Percentiles rank a stretch among this genome's conserved stretches.
phyloP scores from a whole-genome alignment of 345 rosid genomes.

The Rhodamnia rubescens region DNA sequence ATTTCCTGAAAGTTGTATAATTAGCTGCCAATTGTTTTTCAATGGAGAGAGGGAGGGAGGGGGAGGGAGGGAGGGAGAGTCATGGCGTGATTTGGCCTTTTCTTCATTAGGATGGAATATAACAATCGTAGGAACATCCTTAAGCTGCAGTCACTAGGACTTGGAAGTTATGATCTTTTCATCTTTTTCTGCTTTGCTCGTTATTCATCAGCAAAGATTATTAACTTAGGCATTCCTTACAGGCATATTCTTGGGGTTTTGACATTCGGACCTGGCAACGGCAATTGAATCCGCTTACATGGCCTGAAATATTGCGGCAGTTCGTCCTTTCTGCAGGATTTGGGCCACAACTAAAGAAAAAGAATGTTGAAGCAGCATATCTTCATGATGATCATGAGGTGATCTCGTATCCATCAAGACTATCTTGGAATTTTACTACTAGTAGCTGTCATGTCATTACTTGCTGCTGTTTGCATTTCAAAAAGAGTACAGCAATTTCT shows the following conservation, averaged over 20 bases:
- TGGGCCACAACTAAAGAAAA: slow-evolving; percentile 66
- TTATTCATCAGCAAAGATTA: neutral
- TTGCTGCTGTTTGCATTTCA: neutral
- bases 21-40: neutral
- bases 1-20: neutral
- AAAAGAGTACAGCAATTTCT: neutral
- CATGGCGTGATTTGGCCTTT: neutral
- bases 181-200: neutral
- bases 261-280: slow-evolving; percentile 69
- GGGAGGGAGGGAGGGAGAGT: neutral
- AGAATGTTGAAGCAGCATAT: slow-evolving; percentile 29
- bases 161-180: neutral
- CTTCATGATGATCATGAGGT: slow-evolving; percentile 62
- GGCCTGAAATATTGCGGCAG: slow-evolving; percentile 93
- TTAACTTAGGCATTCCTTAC: neutral
- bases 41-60: no score
- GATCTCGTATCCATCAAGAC: neutral
- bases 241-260: slow-evolving; percentile 97
- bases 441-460: neutral
- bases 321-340: slow-evolving; percentile 73
- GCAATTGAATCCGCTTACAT: slow-evolving; percentile 64
- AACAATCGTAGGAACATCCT: neutral
- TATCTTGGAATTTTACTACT: neutral
- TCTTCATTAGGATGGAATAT: neutral
- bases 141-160: neutral